A percentile compares a stretch with the other conserved stretches of the same genome.
Conservation (phyloP, 768 basidiomycete species). For the Cystofilobasidium bisporidii region DNA sequence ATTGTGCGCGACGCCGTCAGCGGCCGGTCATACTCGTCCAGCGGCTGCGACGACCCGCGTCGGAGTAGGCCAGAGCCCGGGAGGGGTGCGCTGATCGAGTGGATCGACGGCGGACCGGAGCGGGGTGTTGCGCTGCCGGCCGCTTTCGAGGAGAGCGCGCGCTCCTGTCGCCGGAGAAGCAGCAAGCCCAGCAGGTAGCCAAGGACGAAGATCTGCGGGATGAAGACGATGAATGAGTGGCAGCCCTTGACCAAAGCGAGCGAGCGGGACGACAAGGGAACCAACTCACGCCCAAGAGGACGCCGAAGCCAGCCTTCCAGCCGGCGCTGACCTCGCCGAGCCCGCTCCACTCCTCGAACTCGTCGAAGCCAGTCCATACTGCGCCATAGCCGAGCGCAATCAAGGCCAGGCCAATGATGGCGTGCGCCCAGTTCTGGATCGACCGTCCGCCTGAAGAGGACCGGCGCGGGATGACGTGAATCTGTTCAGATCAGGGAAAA, state of each 20-base stretch:
- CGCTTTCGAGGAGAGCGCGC: not conserved
- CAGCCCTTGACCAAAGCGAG: too few relatives aligned
- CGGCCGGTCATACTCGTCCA: constrained; percentile 1
- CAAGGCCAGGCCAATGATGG: constrained; percentile 3
- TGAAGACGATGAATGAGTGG: too few relatives aligned
- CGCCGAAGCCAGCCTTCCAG: constrained; percentile 14
- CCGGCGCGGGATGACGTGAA: constrained; percentile 2
- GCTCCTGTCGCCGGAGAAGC: constrained; percentile 7
- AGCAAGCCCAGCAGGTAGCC: constrained; percentile 14
- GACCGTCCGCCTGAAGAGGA: not conserved
- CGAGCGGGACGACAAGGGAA: too few relatives aligned
- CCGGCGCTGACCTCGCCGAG: not conserved
- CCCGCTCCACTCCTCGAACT: not conserved
- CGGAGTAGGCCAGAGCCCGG: not conserved
- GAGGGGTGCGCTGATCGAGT: not conserved
- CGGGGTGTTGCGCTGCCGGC: not conserved
- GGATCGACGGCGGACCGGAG: not conserved
- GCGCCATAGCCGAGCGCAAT: constrained; percentile 11
- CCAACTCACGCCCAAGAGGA: constrained; percentile 14
- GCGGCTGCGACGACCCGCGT: not conserved
- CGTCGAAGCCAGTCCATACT: constrained; percentile 18
- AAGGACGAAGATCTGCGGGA: constrained; percentile 7
- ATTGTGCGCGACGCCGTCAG: not conserved
- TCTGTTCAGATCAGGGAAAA: not conserved
- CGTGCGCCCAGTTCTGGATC: constrained; percentile 16